phyloP scores from a whole-genome alignment of 768 basidiomycete genomes.

The Crucibulum laeve region DNA sequence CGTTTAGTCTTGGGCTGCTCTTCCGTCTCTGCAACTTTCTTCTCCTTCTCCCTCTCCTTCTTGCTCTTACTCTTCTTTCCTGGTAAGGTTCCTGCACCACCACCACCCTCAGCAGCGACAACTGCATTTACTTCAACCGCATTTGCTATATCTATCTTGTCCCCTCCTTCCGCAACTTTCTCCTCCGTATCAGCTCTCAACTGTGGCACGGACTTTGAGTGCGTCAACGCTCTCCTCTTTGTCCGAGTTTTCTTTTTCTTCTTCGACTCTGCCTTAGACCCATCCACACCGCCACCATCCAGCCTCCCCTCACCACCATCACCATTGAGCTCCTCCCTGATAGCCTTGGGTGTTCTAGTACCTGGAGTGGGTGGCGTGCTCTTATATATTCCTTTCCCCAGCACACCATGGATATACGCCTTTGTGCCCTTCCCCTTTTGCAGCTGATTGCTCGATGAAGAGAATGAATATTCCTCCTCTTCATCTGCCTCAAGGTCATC shows the following conservation, averaged over 20 bases:
- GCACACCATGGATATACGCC: conserved; percentile 12
- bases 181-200: conserved; percentile 2
- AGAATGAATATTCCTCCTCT: conserved; percentile 1
- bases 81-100: conserved; percentile 7
- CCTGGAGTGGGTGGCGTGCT: conserved; percentile 15
- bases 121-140: conserved; percentile 18
- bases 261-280: conserved; percentile 5
- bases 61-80: conserved; percentile 12
- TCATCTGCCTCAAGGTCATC: conserved; percentile 14
- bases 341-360: conserved; percentile 2
- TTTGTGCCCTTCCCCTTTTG: conserved; percentile 10
- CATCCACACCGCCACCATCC: neutral
- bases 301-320: conserved; percentile 5
- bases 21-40: conserved; percentile 5
- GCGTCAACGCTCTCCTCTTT: conserved; percentile 7
- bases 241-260: conserved; percentile 16
- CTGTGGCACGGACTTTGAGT: conserved; percentile 11
- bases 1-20: no score
- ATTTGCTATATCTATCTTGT: conserved; percentile 7
- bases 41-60: conserved; percentile 14
- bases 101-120: conserved; percentile 16
- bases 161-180: conserved; percentile 2
- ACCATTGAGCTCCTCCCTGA: conserved; percentile 6
- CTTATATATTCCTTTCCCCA: conserved; percentile 10
- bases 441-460: conserved; percentile 11